Base-by-base conservation (phyloP, 2,329 filamentous ascomycete species). In the Penicillium italicum region DNA sequence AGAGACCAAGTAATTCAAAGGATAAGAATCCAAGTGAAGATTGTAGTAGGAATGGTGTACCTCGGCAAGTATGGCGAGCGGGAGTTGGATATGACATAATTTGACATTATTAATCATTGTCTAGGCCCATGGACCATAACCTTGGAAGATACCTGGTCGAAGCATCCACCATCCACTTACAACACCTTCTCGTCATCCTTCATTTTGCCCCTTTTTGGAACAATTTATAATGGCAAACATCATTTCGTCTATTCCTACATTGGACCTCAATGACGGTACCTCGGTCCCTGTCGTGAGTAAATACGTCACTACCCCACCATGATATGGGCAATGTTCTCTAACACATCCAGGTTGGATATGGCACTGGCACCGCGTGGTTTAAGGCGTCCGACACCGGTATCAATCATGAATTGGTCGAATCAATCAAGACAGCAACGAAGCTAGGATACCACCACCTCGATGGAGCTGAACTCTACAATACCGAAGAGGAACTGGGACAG, bases 331-430 rank as follows among this genome's bases (percentile, higher is more conserved):
- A 38, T 31, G 4, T 45, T 31, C 16, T 42, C 55, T 60, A 22
- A 62, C 22, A 16, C 24, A 40, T 11, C 5, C 47, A 84, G 82
- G 70, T 87, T 18, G 84, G 77, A 22, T 87, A 83, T 70, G 84
- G 85, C 26, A 82, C 81, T 0, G 85, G 85, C 30, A 87, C 85
- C 1, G 82, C 83, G 1, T 87, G 83, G 84, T 86, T 77, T 69
- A 88, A 88, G 69, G 71, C 61, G 1, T 73, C 75, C 2, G 76
- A 74, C 43, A 74, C 65, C 11, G 59, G 75, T 44, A 74, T 83
- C 50, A 82, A 87, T 62, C 77, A 80, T 42, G 74, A 74, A 8
- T 75, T 80, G 47, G 76, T 86, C 14, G 82, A 85, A 49, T 72
- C 75, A 0, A 76, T 81, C 42, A 85, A 85, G 68, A 76, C 70